Evolutionary conservation across 306 rosid species (phyloP).

Genomic region (Cercis canadensis): DNA sequence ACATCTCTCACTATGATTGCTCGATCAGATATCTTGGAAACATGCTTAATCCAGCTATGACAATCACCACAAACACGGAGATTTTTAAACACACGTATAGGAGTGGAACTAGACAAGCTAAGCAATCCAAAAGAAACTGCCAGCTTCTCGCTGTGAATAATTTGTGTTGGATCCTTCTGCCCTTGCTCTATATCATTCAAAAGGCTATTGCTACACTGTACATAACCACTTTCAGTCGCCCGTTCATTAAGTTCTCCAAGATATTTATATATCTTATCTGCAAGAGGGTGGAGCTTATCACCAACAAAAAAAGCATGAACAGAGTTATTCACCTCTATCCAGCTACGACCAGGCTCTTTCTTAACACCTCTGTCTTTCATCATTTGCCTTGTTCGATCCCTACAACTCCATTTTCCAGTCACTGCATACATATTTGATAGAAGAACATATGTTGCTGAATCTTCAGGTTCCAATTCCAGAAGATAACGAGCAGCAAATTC

Average conservation of each 20-base stretch:
- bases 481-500: conserved; percentile 84
- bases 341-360: conserved; percentile 91
- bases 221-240: conserved; percentile 67
- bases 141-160: conserved; percentile 81
- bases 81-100: conserved; percentile 74
- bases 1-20: conserved; percentile 76
- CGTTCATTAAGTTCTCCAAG: conserved; percentile 52
- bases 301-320: conserved; percentile 84
- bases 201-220: conserved; percentile 54
- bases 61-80: conserved; percentile 88
- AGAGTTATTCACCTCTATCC: conserved; percentile 74
- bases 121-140: conserved; percentile 84
- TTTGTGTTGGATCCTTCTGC: conserved; percentile 53
- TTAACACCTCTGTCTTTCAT: conserved; percentile 85
- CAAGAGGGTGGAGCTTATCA: conserved; percentile 68
- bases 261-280: conserved; percentile 65
- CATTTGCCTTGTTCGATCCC: conserved; percentile 78
- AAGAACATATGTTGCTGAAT: conserved; percentile 88
- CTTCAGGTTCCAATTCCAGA: conserved; percentile 78
- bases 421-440: conserved; percentile 86
- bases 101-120: conserved; percentile 55
- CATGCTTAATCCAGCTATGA: conserved; percentile 84
- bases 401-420: conserved; percentile 70
- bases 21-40: conserved; percentile 62
- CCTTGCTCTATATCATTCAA: conserved; percentile 65